phyloP scores from a whole-genome alignment of 306 rosid genomes.

The Astragalus membranaceus region DNA sequence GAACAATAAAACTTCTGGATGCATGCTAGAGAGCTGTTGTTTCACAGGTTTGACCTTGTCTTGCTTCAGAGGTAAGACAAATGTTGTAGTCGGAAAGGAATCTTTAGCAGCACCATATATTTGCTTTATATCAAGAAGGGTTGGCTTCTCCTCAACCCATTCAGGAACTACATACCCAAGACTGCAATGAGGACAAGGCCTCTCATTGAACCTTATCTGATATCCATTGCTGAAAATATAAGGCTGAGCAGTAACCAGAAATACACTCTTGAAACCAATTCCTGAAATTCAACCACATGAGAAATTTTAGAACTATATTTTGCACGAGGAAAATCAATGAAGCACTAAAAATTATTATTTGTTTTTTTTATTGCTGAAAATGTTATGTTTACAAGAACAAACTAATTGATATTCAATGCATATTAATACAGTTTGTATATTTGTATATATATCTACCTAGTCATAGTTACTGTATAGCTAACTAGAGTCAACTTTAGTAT shows the following conservation, averaged over 20 bases:
- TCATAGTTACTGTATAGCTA: too few species aligned
- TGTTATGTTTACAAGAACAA: background rate
- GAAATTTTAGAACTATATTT: background rate
- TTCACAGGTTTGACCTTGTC: slow-evolving; percentile 64
- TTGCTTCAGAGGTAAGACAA: slow-evolving; percentile 59
- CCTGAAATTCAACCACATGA: slow-evolving; percentile 45
- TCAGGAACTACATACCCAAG: slow-evolving; percentile 83
- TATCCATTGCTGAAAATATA: slow-evolving; percentile 78
- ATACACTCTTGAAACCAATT: slow-evolving; percentile 94
- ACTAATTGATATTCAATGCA: too few species aligned
- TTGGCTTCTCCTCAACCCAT: slow-evolving; percentile 71
- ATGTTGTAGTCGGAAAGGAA: slow-evolving; percentile 50
- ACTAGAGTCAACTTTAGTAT: too few species aligned
- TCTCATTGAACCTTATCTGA: slow-evolving; percentile 61
- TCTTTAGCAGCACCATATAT: slow-evolving; percentile 33
- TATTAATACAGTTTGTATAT: too few species aligned
- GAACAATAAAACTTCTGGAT: slow-evolving; percentile 63
- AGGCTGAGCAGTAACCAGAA: slow-evolving; percentile 57
- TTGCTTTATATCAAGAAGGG: slow-evolving; percentile 31
- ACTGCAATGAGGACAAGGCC: slow-evolving; percentile 60
- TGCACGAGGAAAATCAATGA: too few species aligned
- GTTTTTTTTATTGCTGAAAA: background rate
- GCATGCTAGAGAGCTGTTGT: slow-evolving; percentile 62
- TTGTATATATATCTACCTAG: too few species aligned
- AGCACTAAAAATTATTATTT: too few species aligned